Conservation (phyloP, 768 basidiomycete genomes). For the Thelephora aurantiotincta region DNA sequence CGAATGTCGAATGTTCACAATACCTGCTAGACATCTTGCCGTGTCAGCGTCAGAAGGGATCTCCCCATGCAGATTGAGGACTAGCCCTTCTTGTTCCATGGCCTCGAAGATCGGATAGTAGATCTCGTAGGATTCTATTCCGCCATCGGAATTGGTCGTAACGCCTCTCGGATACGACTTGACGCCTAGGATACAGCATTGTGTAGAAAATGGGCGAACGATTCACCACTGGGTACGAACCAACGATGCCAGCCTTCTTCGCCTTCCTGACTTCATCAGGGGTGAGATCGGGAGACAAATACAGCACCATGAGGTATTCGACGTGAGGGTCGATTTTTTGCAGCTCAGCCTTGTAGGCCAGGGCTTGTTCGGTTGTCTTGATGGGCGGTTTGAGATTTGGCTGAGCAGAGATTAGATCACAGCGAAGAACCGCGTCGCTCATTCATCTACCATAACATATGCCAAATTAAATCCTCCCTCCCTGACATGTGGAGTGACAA, state of each 20-base stretch:
- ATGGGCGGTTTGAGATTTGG: conserved; percentile 90
- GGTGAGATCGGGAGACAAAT: conserved; percentile 83
- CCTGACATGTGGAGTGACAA: conserved; percentile 84
- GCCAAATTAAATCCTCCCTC: conserved; percentile 83
- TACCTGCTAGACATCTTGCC: conserved; percentile 22
- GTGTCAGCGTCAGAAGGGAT: conserved; percentile 70
- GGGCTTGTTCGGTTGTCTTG: conserved; percentile 64
- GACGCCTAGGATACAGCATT: conserved; percentile 34
- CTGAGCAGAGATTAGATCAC: conserved; percentile 23
- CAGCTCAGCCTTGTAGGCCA: conserved; percentile 68
- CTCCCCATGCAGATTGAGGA: conserved; percentile 94
- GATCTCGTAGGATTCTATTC: conserved; percentile 88
- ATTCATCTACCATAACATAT: conserved; percentile 77
- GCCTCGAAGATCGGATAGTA: conserved; percentile 90
- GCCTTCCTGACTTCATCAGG: conserved; percentile 87
- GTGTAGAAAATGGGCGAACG: background rate
- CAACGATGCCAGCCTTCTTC: conserved; percentile 67
- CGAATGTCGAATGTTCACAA: conserved; percentile 1
- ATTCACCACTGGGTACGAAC: conserved; percentile 11
- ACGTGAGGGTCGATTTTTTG: conserved; percentile 61
- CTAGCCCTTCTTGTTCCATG: conserved; percentile 90
- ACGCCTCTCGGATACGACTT: conserved; percentile 97
- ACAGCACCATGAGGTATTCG: conserved; percentile 92
- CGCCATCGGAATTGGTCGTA: conserved; percentile 92
- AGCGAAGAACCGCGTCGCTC: conserved; percentile 2